phyloP scores from a whole-genome alignment of 148 eudicot genomes.

The Simmondsia chinensis region DNA sequence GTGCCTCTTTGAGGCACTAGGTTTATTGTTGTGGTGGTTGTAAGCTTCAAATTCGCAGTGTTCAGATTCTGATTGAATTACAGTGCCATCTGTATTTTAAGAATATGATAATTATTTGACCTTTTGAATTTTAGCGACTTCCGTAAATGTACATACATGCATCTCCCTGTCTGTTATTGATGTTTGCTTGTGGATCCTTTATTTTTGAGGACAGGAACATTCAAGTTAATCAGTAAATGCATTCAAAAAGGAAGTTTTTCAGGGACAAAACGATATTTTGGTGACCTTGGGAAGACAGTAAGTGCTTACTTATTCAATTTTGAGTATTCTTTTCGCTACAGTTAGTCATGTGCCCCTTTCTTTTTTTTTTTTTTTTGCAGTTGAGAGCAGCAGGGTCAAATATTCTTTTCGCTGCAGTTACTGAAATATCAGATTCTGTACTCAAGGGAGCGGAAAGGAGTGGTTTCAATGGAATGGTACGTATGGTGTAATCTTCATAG shows the following conservation, averaged over 20 bases:
- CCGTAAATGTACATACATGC: not conserved
- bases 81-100: too few relatives aligned
- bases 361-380: constrained; percentile 30
- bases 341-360: too few relatives aligned
- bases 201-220: constrained; percentile 57
- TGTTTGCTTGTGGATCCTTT: constrained; percentile 8
- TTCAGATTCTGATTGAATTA: too few relatives aligned
- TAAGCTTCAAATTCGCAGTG: too few relatives aligned
- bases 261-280: constrained; percentile 94
- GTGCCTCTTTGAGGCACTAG: too few relatives aligned
- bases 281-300: constrained; percentile 93
- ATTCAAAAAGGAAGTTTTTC: constrained; percentile 69
- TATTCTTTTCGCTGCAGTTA: constrained; percentile 81
- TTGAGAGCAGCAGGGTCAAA: constrained; percentile 83
- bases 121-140: too few relatives aligned
- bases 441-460: constrained; percentile 93
- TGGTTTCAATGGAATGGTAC: constrained; percentile 93
- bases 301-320: constrained; percentile 13
- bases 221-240: constrained; percentile 83
- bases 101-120: too few relatives aligned
- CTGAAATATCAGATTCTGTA: constrained; percentile 90
- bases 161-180: not conserved
- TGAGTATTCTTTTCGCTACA: not conserved
- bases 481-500: too few relatives aligned
- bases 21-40: too few relatives aligned